phyloP scores from a whole-genome alignment of 169 alveolate genomes.

The Miamiensis avidus region DNA sequence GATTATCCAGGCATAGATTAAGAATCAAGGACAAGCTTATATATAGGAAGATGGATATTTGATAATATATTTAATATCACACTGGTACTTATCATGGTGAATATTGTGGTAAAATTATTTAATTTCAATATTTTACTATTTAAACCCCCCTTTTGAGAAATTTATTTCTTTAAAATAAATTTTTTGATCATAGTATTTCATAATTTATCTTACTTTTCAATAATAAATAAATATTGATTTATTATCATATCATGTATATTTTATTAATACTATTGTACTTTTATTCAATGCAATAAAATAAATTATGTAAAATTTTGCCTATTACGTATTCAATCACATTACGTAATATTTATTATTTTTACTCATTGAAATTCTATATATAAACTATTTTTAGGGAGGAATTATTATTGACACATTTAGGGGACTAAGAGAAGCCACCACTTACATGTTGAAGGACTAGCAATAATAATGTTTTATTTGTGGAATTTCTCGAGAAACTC shows the following conservation, averaged over 20 bases:
- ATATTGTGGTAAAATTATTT: slow-evolving; percentile 47
- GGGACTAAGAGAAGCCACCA: slow-evolving; percentile 58
- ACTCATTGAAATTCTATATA: neutral
- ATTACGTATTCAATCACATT: too few species aligned
- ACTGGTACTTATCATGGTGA: slow-evolving; percentile 53
- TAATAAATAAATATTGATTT: too few species aligned
- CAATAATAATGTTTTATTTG: slow-evolving; percentile 68
- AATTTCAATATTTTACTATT: neutral
- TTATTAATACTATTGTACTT: too few species aligned
- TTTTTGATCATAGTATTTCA: too few species aligned
- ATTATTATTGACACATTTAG: slow-evolving; percentile 69
- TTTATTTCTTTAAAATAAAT: too few species aligned
- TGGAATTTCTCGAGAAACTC: slow-evolving; percentile 73
- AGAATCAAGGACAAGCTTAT: slow-evolving; percentile 5
- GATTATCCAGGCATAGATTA: slow-evolving; percentile 31
- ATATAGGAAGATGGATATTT: slow-evolving; percentile 60
- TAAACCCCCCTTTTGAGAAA: neutral
- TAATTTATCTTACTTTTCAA: too few species aligned
- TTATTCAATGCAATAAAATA: too few species aligned
- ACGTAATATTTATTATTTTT: too few species aligned
- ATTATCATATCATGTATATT: too few species aligned
- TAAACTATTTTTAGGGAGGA: slow-evolving; percentile 40
- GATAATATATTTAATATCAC: slow-evolving; percentile 63
- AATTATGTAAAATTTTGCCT: too few species aligned
- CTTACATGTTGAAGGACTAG: slow-evolving; percentile 57